Conservation (phyloP, 1,284 basidiomycete species). For the Boletus smithii region DNA sequence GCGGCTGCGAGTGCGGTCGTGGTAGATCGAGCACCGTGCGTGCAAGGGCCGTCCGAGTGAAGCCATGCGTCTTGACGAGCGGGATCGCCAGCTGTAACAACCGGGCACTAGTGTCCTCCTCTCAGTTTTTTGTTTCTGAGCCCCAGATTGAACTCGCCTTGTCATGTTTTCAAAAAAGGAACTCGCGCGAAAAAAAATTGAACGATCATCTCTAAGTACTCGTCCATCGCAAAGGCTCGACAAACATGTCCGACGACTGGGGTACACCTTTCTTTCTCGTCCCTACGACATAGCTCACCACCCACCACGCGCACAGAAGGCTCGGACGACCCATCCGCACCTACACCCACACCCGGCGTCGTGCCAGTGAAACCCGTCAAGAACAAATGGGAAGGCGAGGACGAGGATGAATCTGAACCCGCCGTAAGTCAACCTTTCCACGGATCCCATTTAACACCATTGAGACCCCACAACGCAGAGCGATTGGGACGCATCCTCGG, state of each 20-base stretch:
- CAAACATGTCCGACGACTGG: constrained; percentile 46
- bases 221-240: too few species aligned
- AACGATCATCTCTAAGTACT: too few species aligned
- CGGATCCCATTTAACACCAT: constrained; percentile 1
- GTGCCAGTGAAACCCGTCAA: constrained; percentile 41
- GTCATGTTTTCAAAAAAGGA: too few species aligned
- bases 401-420: constrained; percentile 70
- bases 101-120: constrained; percentile 19
- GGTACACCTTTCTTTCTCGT: constrained; percentile 30
- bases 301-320: constrained; percentile 38
- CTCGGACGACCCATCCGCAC: constrained; percentile 48
- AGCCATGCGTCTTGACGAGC: constrained; percentile 62
- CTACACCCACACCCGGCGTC: constrained; percentile 29
- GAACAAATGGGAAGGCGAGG: constrained; percentile 84
- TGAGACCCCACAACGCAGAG: constrained; percentile 48
- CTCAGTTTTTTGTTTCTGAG: not conserved
- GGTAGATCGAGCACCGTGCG: constrained; percentile 57
- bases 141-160: too few species aligned
- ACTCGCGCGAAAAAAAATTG: too few species aligned
- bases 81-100: constrained; percentile 61
- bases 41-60: constrained; percentile 67
- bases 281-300: constrained; percentile 19
- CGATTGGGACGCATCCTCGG: constrained; percentile 90
- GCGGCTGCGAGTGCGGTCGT: constrained; percentile 50
- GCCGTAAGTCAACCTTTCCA: constrained; percentile 40